These are phyloP conservation scores for Lecanicillium sp. DNA, from an alignment of 2,329 filamentous ascomycete genomes.

Conservation along the genomic window DNA sequence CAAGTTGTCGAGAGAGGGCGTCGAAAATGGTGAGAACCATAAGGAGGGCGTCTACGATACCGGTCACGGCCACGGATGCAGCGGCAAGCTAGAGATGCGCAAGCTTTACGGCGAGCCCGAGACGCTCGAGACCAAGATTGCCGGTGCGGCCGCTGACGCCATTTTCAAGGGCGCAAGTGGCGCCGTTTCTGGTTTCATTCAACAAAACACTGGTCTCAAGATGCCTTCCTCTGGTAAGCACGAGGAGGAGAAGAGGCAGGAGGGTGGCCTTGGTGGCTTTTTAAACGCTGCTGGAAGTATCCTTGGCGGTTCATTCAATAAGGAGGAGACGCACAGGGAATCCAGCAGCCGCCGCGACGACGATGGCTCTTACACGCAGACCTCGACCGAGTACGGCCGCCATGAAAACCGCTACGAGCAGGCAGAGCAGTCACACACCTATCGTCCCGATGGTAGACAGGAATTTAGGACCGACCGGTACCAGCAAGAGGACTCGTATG, in stretches of 20 bases:
- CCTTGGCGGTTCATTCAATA: slow-evolving; percentile 52
- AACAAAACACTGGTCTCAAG: slow-evolving; percentile 36
- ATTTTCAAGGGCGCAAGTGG: slow-evolving; percentile 51
- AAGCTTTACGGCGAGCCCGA: slow-evolving; percentile 49
- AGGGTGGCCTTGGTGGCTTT: slow-evolving; percentile 60
- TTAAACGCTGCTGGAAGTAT: slow-evolving; percentile 62
- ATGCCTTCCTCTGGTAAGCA: slow-evolving; percentile 22
- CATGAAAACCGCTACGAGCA: slow-evolving; percentile 49
- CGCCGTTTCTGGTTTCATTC: slow-evolving; percentile 37
- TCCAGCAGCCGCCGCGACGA: slow-evolving; percentile 43
- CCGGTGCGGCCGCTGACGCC: slow-evolving; percentile 44
- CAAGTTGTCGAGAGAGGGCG: slow-evolving; percentile 71
- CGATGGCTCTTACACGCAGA: slow-evolving; percentile 54
- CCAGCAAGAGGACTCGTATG: slow-evolving; percentile 12
- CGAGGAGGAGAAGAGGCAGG: slow-evolving; percentile 40
- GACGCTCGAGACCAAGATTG: slow-evolving; percentile 47
- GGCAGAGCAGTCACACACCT: slow-evolving; percentile 53
- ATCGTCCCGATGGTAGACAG: slow-evolving; percentile 31
- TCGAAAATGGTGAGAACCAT: slow-evolving; percentile 72
- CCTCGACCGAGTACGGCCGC: slow-evolving; percentile 52
- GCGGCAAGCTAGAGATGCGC: slow-evolving; percentile 68
- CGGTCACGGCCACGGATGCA: slow-evolving; percentile 78
- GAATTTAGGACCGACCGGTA: too few relatives aligned
- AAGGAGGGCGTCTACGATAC: slow-evolving; percentile 76
- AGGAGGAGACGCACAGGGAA: slow-evolving; percentile 43